Evolutionary conservation across 768 basidiomycete genomes (phyloP).

Genomic region (Punctularia strigosozonata): DNA sequence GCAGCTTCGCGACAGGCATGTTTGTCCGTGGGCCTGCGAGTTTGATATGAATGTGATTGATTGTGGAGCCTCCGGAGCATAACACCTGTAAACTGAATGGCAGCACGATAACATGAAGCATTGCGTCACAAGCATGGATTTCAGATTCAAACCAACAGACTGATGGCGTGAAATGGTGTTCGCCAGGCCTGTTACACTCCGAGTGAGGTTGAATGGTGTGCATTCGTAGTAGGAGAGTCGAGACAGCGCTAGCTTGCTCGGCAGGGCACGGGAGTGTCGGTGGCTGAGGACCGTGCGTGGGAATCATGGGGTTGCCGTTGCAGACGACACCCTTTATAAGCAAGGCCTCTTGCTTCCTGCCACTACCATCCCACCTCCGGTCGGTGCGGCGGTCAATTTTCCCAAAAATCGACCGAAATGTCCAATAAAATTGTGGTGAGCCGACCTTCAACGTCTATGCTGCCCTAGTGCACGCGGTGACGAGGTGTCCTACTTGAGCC

Average conservation of each 20-base stretch:
- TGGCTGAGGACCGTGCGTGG: slow-evolving; percentile 32
- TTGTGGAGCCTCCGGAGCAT: no score
- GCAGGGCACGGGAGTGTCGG: not conserved
- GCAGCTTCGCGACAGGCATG: no score
- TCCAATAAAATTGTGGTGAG: slow-evolving; percentile 99
- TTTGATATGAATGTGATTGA: no score
- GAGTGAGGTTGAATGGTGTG: not conserved
- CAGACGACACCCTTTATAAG: slow-evolving; percentile 28
- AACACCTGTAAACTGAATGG: no score
- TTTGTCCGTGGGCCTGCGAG: no score
- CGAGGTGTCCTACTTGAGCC: slow-evolving; percentile 58
- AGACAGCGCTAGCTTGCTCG: not conserved
- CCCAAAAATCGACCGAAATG: slow-evolving; percentile 39
- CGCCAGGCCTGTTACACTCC: no score
- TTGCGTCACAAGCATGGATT: no score
- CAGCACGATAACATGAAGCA: no score
- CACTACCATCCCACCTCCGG: slow-evolving; percentile 22
- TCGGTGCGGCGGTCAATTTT: slow-evolving; percentile 15
- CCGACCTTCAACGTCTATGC: slow-evolving; percentile 56
- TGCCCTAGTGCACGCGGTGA: slow-evolving; percentile 43
- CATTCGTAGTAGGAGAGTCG: not conserved
- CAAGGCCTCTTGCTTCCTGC: slow-evolving; percentile 19
- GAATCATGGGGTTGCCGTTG: slow-evolving; percentile 29
- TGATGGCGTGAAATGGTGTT: no score
- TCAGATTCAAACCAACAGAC: no score